These are phyloP conservation scores for Delonix regia DNA, from an alignment of 306 rosid species.

Conservation along the genomic window DNA sequence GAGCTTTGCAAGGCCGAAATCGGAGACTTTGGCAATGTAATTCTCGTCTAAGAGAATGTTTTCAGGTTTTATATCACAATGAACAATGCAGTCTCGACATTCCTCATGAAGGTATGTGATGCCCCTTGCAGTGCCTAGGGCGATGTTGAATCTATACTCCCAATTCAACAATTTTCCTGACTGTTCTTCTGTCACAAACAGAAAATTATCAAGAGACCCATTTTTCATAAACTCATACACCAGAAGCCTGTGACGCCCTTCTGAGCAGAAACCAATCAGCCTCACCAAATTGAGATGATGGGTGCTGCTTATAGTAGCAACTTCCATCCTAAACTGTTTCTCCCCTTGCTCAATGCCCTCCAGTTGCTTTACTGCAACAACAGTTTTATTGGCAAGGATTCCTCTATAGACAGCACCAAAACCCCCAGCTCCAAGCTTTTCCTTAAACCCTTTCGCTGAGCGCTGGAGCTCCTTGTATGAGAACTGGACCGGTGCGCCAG, in stretches of 20 bases:
- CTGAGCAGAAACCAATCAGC: constrained; percentile 83
- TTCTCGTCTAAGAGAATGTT: constrained; percentile 81
- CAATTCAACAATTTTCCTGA: constrained; percentile 66
- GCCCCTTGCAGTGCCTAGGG: constrained; percentile 82
- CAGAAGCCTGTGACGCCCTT: constrained; percentile 74
- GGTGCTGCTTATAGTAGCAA: constrained; percentile 77
- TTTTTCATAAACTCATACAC: constrained; percentile 89
- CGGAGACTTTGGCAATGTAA: constrained; percentile 73
- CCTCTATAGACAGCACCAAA: constrained; percentile 84
- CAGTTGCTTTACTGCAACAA: constrained; percentile 82
- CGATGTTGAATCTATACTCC: constrained; percentile 68
- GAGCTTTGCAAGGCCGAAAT: constrained; percentile 88
- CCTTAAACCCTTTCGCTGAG: constrained; percentile 80
- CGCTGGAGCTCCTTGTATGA: constrained; percentile 74
- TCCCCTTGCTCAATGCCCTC: constrained; percentile 90
- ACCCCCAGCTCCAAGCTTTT: constrained; percentile 91
- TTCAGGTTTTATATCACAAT: constrained; percentile 87
- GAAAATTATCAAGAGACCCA: constrained; percentile 70
- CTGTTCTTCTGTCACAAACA: constrained; percentile 51
- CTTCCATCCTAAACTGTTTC: constrained; percentile 86
- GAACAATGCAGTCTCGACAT: constrained; percentile 86
- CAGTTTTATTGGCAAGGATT: constrained; percentile 61
- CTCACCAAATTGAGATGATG: constrained; percentile 87
- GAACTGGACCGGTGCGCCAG: constrained; percentile 91
- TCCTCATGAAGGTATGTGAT: constrained; percentile 88